These are phyloP conservation scores for Chamaenerion angustifolium DNA, from an alignment of 345 rosid species.

Conservation along the genomic window DNA sequence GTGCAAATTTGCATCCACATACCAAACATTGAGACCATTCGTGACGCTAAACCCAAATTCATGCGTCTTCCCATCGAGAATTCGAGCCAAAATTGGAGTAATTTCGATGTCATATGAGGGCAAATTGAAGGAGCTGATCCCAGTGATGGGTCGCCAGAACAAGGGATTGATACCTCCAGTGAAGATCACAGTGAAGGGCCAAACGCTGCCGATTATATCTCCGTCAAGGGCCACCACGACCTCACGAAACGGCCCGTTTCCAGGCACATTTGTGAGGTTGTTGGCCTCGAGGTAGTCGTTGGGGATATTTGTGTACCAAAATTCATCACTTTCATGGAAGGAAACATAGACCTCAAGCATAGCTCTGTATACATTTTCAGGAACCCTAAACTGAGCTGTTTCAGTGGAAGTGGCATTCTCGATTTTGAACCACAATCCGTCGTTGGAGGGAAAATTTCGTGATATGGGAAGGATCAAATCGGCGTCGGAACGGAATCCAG, in stretches of 20 bases:
- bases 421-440: constrained; percentile 84
- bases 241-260: constrained; percentile 93
- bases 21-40: constrained; percentile 75
- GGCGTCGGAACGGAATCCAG: constrained; percentile 30
- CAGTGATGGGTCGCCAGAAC: constrained; percentile 75
- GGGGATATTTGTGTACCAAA: constrained; percentile 61
- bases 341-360: constrained; percentile 82
- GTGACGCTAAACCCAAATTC: constrained; percentile 49
- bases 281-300: constrained; percentile 58
- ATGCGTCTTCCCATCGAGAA: constrained; percentile 61
- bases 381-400: constrained; percentile 44
- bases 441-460: constrained; percentile 42
- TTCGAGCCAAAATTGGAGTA: constrained; percentile 48
- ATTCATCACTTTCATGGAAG: constrained; percentile 87
- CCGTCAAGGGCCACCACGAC: constrained; percentile 57
- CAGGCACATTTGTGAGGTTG: constrained; percentile 31
- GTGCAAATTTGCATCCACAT: constrained; percentile 73
- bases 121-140: constrained; percentile 64
- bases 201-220: constrained; percentile 39
- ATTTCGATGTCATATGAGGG: constrained; percentile 78
- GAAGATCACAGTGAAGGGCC: constrained; percentile 82
- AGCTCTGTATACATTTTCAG: constrained; percentile 77
- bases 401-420: constrained; percentile 26
- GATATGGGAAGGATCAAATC: constrained; percentile 77
- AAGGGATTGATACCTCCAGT: constrained; percentile 73